phyloP scores from a whole-genome alignment of 2,329 filamentous ascomycete species.

The Aspergillus pseudoterreus region DNA sequence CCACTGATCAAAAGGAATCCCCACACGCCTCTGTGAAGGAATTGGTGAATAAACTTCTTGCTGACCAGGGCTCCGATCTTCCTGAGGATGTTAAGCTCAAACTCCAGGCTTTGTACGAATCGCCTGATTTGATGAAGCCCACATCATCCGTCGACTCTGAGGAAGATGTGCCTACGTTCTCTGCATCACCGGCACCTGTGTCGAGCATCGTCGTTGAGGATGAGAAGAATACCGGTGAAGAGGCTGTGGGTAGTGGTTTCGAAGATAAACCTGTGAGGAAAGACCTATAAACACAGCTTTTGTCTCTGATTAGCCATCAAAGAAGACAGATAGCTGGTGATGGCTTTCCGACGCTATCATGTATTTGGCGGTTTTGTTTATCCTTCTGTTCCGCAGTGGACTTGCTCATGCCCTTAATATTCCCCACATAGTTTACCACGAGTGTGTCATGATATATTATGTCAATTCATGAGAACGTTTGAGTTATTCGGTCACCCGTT shows the following conservation, averaged over 20 bases:
- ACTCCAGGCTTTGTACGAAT: constrained; percentile 68
- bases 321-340: background rate
- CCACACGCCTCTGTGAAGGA: constrained; percentile 69
- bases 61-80: constrained; percentile 74
- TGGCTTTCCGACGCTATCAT: background rate
- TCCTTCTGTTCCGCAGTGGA: constrained; percentile 9
- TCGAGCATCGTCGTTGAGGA: background rate
- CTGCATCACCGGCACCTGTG: background rate
- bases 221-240: background rate
- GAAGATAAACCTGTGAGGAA: background rate
- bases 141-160: background rate
- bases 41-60: constrained; percentile 71
- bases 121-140: constrained; percentile 41
- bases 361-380: constrained; percentile 3
- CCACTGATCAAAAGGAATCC: constrained; percentile 32
- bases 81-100: constrained; percentile 74
- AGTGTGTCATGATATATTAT: constrained; percentile 24
- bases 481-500: background rate
- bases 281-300: background rate
- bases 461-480: constrained; percentile 12
- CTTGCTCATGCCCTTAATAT: constrained; percentile 22
- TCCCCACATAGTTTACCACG: constrained; percentile 33
- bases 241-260: background rate
- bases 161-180: background rate
- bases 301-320: background rate